phyloP scores from a whole-genome alignment of 805 yeast species.

The Saturnispora galanensis region DNA sequence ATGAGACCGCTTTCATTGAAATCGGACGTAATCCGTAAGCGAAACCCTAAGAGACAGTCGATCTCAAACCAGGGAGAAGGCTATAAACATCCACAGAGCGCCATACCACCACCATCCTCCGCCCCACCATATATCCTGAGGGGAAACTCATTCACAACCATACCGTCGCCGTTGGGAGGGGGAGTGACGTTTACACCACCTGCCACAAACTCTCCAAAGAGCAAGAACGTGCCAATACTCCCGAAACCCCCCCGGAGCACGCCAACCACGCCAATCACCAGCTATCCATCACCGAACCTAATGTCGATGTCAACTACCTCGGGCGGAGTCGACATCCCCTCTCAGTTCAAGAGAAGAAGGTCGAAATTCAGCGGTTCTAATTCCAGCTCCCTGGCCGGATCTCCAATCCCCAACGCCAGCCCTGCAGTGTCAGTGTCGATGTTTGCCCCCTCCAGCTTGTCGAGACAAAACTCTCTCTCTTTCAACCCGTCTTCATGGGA shows the following conservation, averaged over 20 bases:
- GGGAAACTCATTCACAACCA: constrained; percentile 2
- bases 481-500: constrained; percentile 15
- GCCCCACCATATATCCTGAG: background rate
- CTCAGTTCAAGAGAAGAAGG: constrained; percentile 24
- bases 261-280: constrained; percentile 18
- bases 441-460: constrained; percentile 12
- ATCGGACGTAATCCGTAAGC: constrained; percentile 68
- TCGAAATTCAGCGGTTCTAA: constrained; percentile 16
- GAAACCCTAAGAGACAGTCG: constrained; percentile 37
- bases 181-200: constrained; percentile 1
- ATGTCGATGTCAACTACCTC: background rate
- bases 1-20: constrained; percentile 44
- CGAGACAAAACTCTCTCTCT: constrained; percentile 21
- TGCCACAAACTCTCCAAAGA: constrained; percentile 7
- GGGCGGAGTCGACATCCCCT: constrained; percentile 9
- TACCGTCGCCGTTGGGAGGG: constrained; percentile 5
- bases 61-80: constrained; percentile 14
- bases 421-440: constrained; percentile 9
- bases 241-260: constrained; percentile 25
- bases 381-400: constrained; percentile 12
- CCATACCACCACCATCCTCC: too few relatives aligned
- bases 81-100: constrained; percentile 9
- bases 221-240: constrained; percentile 27
- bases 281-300: constrained; percentile 3
- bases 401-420: constrained; percentile 14